Base-by-base conservation (phyloP, 768 basidiomycete species). In the Xerocomus brunneocitrinus region DNA sequence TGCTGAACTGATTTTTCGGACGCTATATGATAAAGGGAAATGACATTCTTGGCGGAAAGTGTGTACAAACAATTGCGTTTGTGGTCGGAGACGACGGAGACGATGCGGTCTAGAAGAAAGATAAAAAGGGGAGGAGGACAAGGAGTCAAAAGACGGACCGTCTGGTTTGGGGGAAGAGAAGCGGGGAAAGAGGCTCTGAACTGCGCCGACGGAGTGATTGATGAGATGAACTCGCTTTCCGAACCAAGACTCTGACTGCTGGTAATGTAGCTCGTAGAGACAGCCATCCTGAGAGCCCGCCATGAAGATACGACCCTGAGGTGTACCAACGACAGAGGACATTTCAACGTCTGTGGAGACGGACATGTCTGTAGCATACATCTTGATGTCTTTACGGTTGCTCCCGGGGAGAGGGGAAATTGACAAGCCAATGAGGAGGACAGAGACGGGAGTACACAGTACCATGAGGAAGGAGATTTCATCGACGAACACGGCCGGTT, bases 231-330 rank as follows among this genome's bases (percentile, higher is more conserved):
- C 82, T 47, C 85, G 79, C 68, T 92, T 91, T 41, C 84, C 87
- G 72, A 97, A 95, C 93, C 93, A 95, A 0, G 89, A 87, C 63
- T 94, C 90, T 57, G 80, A 87, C 60, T 87, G 84, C 62, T 92
- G 89, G 69, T 98, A 98, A 62, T 89, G 86, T 40, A 98, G 70
- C 68, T 98, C 95, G 69, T 95, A 97, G 49, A 98, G 72, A 65
- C 85, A 84, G 13, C 93, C 93, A 62, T 95, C 92, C 62, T 87
- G 84, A 9, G 79, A 75, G 13, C 91, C 91, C 48, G 81, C 81
- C 88, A 95, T 90, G 72, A 98, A 95, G 56, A 97, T 93, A 50
- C 94, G 79, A 41, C 95, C 95, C 35, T 87, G 82, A 25, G 75
- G 65, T 1, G 89, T 91, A 7, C 90, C 91, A 52, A 81, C 76